Percentiles rank a stretch among this genome's conserved stretches.
Evolutionary conservation across 2,329 filamentous ascomycete species (phyloP).

Genomic region (Ascochyta fabae): DNA sequence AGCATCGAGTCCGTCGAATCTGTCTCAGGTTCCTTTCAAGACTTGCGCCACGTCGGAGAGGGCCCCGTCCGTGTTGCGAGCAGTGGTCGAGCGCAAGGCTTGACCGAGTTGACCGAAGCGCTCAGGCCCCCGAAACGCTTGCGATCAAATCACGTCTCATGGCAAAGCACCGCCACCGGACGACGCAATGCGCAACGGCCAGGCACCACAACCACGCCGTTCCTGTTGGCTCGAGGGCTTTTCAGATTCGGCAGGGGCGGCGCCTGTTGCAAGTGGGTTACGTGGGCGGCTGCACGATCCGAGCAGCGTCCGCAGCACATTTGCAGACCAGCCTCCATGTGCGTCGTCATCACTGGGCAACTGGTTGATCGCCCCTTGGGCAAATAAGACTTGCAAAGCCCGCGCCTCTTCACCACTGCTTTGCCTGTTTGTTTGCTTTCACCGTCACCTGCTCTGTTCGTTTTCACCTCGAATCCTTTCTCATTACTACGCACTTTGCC

Average conservation of each 20-base stretch:
- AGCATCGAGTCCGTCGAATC: neutral
- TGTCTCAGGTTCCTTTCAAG: neutral
- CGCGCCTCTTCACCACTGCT: slow-evolving; percentile 6
- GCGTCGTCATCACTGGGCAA: slow-evolving; percentile 18
- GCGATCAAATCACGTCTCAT: slow-evolving; percentile 5
- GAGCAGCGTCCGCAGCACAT: slow-evolving; percentile 1
- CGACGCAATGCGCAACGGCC: slow-evolving; percentile 7
- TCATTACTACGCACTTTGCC: slow-evolving; percentile 2
- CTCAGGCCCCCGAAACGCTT: neutral
- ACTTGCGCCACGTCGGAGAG: neutral
- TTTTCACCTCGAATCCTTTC: too few relatives aligned
- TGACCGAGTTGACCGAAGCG: neutral
- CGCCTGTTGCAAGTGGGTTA: slow-evolving; percentile 3
- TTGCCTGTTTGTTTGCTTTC: neutral
- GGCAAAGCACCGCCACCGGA: slow-evolving; percentile 15
- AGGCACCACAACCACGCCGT: neutral
- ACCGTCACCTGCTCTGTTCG: neutral
- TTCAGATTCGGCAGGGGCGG: slow-evolving; percentile 1
- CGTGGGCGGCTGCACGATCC: slow-evolving; percentile 15
- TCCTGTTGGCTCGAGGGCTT: neutral
- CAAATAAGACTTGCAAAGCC: slow-evolving; percentile 12
- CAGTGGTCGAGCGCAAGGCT: neutral
- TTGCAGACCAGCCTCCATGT: slow-evolving; percentile 1
- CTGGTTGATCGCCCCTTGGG: slow-evolving; percentile 7
- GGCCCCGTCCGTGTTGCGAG: neutral